Evolutionary conservation across 257 asterid species (phyloP), one percentile per base, ranked within the genome.

Genomic region (Linderniella brevidens): DNA sequence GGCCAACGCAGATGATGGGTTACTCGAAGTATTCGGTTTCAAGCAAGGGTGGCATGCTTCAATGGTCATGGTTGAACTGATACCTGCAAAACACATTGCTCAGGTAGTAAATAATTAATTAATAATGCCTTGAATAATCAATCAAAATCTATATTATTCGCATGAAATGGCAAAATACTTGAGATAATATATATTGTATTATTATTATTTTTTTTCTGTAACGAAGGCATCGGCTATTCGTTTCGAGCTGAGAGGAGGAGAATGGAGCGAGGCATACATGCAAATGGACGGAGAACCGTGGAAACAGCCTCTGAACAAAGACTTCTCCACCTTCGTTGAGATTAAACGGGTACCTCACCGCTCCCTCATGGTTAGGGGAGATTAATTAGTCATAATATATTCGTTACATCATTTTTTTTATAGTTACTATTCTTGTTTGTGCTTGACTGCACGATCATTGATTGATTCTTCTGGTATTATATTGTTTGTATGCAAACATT

Each of bases 31-130:
- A 45, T 83, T 87, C 49, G 97, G 94, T 40, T 66, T 87, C 60
- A 87, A 87, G 74, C 93, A 87, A 52, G 97, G 97, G 58, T 87
- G 97, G 97, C 97, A 87, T 74, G 97, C 97, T 58, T 87, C 97
- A 18, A 78, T 87, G 87, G 97, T 87, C 46, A 87, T 87, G 95
- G 93, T 58, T 8, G 97, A 87, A 61, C 71, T 87, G 57, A 87
- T 87, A 48, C 72, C 92, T 17, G 93, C 97, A 50, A 80, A 78
- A 74, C 93, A 87, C 75, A 76, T 87, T 44, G 79, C 93, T 7
- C 97, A 83, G 97, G 97, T 85, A 67, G 62, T n/a, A 40, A 29
- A 41, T 36, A 49, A 35, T 18, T 35, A 18, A n/a, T 16, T n/a
- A 15, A 46, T 3, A 6, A 46, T 7, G 8, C 19, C 8, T 47